A percentile compares a stretch with the other conserved stretches of the same genome.
These are phyloP conservation scores for Trapa bicornis DNA, from an alignment of 345 rosid species.

Conservation along the genomic window DNA sequence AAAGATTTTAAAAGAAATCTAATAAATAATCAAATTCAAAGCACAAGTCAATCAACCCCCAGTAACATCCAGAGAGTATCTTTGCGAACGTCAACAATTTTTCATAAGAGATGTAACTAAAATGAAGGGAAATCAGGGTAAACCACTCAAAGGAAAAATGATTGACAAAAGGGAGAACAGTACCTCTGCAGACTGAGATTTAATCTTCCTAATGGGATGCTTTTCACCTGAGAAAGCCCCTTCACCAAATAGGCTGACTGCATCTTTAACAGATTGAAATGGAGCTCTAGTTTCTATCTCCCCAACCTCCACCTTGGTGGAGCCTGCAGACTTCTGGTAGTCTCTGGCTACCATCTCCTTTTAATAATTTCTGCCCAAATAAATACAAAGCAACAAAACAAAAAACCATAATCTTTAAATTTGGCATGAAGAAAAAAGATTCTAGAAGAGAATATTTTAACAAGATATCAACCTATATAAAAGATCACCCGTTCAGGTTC, in stretches of 20 bases:
- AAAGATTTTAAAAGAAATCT: background rate
- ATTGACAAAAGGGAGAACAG: background rate
- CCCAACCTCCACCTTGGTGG: conserved; percentile 58
- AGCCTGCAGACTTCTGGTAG: conserved; percentile 31
- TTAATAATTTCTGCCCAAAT: background rate
- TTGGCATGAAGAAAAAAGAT: background rate
- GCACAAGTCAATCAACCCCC: too few species aligned
- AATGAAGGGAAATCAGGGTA: too few species aligned
- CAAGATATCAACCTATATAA: too few species aligned
- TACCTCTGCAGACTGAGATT: conserved; percentile 80
- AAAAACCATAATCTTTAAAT: background rate
- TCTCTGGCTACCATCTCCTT: conserved; percentile 61
- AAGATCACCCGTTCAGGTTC: background rate
- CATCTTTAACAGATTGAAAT: too few species aligned
- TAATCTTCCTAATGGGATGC: conserved; percentile 47
- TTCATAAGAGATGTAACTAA: too few species aligned
- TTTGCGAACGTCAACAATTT: too few species aligned
- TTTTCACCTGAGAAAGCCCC: conserved; percentile 77
- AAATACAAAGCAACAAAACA: background rate
- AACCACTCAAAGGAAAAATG: too few species aligned
- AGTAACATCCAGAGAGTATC: too few species aligned
- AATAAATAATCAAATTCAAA: too few species aligned
- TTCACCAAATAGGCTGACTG: too few species aligned
- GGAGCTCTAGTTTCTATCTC: too few species aligned
- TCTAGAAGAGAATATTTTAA: background rate